Conservation (phyloP, 345 rosid genomes). For the Barbarea vulgaris region DNA sequence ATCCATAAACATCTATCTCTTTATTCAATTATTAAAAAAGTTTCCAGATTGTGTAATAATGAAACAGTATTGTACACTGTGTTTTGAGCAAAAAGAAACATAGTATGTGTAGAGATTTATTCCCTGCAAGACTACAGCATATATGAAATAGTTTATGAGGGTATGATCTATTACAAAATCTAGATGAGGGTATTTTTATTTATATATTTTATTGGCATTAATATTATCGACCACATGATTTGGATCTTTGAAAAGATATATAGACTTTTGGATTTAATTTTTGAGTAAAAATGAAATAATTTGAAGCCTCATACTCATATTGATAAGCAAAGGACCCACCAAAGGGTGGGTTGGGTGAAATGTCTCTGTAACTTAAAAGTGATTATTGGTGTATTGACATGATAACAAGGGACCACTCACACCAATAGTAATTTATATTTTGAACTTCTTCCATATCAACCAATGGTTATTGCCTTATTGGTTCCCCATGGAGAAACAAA, state of each 20-base stretch:
- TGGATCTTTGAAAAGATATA: slow-evolving; percentile 18
- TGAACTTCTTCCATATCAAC: not conserved
- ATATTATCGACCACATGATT: slow-evolving; percentile 28
- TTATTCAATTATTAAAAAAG: not conserved
- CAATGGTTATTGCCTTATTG: no score
- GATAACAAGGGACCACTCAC: slow-evolving; percentile 31
- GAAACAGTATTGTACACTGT: not conserved
- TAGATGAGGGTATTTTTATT: not conserved
- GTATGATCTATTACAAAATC: not conserved
- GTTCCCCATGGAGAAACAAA: slow-evolving; percentile 30
- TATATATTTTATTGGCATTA: not conserved
- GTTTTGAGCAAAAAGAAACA: not conserved
- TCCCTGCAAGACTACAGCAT: not conserved
- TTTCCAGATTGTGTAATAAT: not conserved
- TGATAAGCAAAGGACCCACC: slow-evolving; percentile 37
- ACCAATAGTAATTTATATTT: slow-evolving; percentile 10
- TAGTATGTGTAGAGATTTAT: not conserved
- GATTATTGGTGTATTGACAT: slow-evolving; percentile 30
- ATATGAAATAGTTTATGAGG: not conserved
- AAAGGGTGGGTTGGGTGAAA: slow-evolving; percentile 29
- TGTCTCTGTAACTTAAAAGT: slow-evolving; percentile 43
- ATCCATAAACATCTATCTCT: slow-evolving; percentile 2
- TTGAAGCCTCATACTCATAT: slow-evolving; percentile 23
- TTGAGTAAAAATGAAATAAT: slow-evolving; percentile 1
- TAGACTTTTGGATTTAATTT: slow-evolving; percentile 10